These are phyloP conservation scores for Prunus mongolica DNA, from an alignment of 306 rosid genomes.

Conservation along the genomic window DNA sequence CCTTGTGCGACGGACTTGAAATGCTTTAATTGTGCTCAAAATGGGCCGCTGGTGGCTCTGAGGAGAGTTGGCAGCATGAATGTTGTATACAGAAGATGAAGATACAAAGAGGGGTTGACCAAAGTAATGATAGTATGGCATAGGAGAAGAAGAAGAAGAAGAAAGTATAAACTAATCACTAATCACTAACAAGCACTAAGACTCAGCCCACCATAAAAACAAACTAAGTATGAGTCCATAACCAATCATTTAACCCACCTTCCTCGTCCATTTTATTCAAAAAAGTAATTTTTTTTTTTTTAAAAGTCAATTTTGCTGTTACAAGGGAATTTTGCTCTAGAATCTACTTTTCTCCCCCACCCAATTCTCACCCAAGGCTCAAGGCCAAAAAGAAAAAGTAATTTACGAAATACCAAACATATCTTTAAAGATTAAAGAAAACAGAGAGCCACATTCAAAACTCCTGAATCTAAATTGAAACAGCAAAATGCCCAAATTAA, in stretches of 20 bases:
- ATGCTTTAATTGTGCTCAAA: neutral
- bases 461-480: no score
- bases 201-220: neutral
- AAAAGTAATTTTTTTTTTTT: neutral
- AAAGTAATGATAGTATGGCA: neutral
- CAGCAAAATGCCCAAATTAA: no score
- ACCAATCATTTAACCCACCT: neutral
- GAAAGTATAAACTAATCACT: neutral
- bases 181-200: neutral
- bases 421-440: no score
- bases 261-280: neutral
- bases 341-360: neutral
- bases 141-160: neutral
- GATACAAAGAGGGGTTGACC: constrained; percentile 18
- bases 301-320: neutral
- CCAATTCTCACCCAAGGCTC: neutral
- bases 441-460: no score
- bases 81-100: neutral
- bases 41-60: neutral
- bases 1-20: neutral
- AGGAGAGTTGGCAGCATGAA: neutral
- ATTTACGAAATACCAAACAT: no score
- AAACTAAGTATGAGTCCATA: neutral
- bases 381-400: no score
- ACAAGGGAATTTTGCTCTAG: neutral